Percentiles rank a stretch among this genome's conserved stretches.
These are phyloP conservation scores for Ophiostoma sp. DNA, from an alignment of 2,329 filamentous ascomycete species.

Conservation along the genomic window DNA sequence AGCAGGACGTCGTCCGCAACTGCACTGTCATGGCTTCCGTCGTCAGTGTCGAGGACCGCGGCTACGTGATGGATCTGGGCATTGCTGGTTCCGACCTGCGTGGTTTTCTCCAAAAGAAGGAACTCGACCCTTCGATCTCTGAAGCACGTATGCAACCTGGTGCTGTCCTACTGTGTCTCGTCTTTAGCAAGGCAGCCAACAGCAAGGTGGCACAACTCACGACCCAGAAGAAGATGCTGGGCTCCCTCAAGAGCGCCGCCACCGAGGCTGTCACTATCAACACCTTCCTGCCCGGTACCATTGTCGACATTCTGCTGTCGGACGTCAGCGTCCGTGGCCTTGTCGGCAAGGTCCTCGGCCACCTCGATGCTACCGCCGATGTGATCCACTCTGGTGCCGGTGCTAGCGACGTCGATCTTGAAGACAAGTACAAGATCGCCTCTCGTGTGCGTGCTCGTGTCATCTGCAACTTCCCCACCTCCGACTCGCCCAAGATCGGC, in stretches of 20 bases:
- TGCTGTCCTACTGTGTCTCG: conserved; percentile 78
- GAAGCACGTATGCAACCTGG: conserved; percentile 72
- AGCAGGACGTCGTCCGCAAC: conserved; percentile 72
- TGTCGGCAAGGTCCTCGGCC: conserved; percentile 85
- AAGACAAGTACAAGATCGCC: conserved; percentile 77
- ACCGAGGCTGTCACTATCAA: conserved; percentile 82
- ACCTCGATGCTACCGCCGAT: conserved; percentile 88
- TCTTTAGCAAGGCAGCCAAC: conserved; percentile 71
- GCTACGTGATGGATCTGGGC: conserved; percentile 88
- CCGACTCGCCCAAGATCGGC: conserved; percentile 79
- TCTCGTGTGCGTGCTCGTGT: conserved; percentile 83
- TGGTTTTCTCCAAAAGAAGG: conserved; percentile 83
- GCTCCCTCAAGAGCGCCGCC: conserved; percentile 65
- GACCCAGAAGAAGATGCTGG: conserved; percentile 68
- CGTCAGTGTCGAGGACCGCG: conserved; percentile 91
- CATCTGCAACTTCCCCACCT: conserved; percentile 80
- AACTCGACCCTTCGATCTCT: conserved; percentile 67
- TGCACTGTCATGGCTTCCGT: conserved; percentile 84
- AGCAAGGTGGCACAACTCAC: conserved; percentile 87
- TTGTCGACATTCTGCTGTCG: conserved; percentile 79
- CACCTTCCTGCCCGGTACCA: conserved; percentile 87
- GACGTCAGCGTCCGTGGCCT: conserved; percentile 75
- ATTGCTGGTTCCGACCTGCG: conserved; percentile 66
- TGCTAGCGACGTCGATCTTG: conserved; percentile 67
- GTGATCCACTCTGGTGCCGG: conserved; percentile 82